Evolutionary conservation across 331 rosid genomes (phyloP).

Genomic region (Dryas integrifolia): DNA sequence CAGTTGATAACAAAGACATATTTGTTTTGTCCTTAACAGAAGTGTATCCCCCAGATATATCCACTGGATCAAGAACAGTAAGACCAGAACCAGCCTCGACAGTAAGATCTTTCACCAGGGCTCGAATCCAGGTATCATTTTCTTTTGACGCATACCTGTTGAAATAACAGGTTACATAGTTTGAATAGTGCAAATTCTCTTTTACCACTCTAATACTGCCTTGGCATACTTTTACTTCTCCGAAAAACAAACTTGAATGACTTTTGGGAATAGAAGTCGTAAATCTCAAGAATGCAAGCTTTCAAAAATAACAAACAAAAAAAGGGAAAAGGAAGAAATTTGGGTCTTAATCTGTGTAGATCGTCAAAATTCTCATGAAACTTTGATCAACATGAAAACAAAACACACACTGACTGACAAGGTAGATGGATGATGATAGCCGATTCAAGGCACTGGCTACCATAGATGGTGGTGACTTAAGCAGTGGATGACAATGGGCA

Average conservation of each 20-base stretch:
- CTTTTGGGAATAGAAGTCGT: not conserved
- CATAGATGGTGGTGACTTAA: not conserved
- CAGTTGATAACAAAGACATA: slow-evolving; percentile 79
- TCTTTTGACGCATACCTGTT: slow-evolving; percentile 93
- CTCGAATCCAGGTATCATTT: slow-evolving; percentile 91
- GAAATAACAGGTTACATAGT: slow-evolving; percentile 22
- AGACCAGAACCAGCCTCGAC: slow-evolving; percentile 98
- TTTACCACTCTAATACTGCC: not conserved
- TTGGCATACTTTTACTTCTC: not conserved
- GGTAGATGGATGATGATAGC: not conserved
- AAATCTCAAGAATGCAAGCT: not conserved
- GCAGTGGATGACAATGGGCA: not conserved
- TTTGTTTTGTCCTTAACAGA: slow-evolving; percentile 92
- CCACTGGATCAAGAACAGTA: slow-evolving; percentile 87
- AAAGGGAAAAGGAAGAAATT: not conserved
- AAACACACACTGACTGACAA: not conserved
- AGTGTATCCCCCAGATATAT: slow-evolving; percentile 92
- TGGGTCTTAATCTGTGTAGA: not conserved
- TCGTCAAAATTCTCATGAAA: not conserved
- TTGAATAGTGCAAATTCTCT: not conserved
- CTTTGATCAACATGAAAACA: not conserved
- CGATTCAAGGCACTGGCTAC: not conserved
- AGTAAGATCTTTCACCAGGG: slow-evolving; percentile 87
- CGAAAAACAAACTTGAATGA: not conserved
- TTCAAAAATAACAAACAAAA: not conserved